Base-by-base conservation (phyloP, 345 rosid genomes). In the Aurinia saxatilis region DNA sequence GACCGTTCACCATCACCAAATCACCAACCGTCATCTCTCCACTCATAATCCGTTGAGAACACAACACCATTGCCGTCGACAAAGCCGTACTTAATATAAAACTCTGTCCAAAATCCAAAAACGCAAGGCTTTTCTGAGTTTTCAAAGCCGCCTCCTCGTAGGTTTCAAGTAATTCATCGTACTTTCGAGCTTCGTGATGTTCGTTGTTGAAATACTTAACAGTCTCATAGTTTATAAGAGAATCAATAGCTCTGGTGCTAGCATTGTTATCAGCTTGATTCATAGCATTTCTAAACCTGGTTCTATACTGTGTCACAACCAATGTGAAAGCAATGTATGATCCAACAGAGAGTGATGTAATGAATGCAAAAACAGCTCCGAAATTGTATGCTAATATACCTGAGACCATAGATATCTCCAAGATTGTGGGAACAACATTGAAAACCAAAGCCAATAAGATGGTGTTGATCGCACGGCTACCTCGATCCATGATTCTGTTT, bases 1-100 rank as follows among this genome's bases (percentile, higher is more conserved):
- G 95, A 57, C 97, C 97, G 79, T 90, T 93, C 59, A 93, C 99
- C 99, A 93, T 74, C 53, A 93, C 99, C 91, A 93, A 76, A 79
- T 93, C 97, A 67, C 99, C 99, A 71, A 93, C 81, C 16, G 96
- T 85, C 97, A 93, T 87, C 72, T 75, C 57, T 56, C 97, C 95
- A 48, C 54, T 82, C 81, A 85, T 79, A 42, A 93, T 93, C 47
- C 91, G 87, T 8, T 81, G 79, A 8, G 97, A 85, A 73, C 96
- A 93, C 59, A 93, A 67, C 38, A 90, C 99, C 99, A 93, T 90
- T 30, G 97, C 79, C 6, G 83, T 56, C 33, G 99, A 93, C 37
- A 93, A 73, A 72, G 99, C 95, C 7, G 83, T 67, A 68, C 96
- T 92, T 67, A 92, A 81, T 72, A 90, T 92, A 39, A 87, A 70